Percentiles rank a stretch among this genome's conserved stretches.
These are phyloP conservation scores for Tylopilus sp. DNA, from an alignment of 1,284 basidiomycete species.

Conservation along the genomic window DNA sequence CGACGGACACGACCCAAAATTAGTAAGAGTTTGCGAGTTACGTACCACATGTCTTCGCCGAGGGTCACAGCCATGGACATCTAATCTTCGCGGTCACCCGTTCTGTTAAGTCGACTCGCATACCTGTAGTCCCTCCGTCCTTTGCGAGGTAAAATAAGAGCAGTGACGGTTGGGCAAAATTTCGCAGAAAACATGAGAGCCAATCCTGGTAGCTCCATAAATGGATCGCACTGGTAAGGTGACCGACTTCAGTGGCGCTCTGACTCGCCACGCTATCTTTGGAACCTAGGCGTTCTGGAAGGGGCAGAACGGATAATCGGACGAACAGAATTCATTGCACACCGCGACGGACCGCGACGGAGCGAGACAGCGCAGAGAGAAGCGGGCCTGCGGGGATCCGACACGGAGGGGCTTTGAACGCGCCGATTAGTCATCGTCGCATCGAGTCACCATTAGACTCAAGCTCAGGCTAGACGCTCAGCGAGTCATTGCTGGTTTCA, in stretches of 20 bases:
- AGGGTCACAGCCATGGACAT: not conserved
- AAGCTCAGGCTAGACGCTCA: not conserved
- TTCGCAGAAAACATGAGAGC: no score
- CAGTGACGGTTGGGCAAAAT: no score
- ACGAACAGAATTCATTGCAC: not conserved
- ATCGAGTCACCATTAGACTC: slow-evolving; percentile 4
- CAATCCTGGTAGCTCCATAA: no score
- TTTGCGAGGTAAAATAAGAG: no score
- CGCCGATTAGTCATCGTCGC: slow-evolving; percentile 8
- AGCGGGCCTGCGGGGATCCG: no score
- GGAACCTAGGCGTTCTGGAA: not conserved
- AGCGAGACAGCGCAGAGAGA: not conserved
- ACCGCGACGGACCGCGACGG: not conserved
- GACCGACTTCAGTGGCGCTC: no score
- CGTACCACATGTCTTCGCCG: slow-evolving; percentile 15
- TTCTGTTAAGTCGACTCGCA: no score
- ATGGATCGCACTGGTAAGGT: slow-evolving; percentile 2
- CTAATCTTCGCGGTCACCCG: not conserved
- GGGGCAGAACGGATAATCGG: not conserved
- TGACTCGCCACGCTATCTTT: slow-evolving; percentile 10
- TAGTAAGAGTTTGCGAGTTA: slow-evolving; percentile 18
- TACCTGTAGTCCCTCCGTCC: no score
- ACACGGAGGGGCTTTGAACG: no score
- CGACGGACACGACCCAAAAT: slow-evolving; percentile 23
- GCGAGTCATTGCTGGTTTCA: slow-evolving; percentile 7